phyloP scores from a whole-genome alignment of 495 filamentous ascomycete species.

The Sordaria brevicollis region DNA sequence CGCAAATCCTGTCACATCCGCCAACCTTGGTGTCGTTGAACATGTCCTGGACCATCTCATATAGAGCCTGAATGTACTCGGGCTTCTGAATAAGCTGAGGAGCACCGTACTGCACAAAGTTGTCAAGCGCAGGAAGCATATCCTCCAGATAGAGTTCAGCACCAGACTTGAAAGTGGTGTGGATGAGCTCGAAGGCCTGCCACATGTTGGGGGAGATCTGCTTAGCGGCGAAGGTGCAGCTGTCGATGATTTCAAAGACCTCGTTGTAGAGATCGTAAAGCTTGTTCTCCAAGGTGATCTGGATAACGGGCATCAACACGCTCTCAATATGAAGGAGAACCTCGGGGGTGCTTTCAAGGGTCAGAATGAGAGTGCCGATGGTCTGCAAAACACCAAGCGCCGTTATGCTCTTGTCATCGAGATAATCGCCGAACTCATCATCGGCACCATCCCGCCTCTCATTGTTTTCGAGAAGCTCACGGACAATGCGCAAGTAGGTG shows the following conservation, averaged over 20 bases:
- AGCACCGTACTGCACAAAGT: constrained; percentile 87
- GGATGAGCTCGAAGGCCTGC: constrained; percentile 93
- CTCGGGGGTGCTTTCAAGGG: constrained; percentile 90
- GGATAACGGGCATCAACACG: constrained; percentile 92
- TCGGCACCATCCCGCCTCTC: constrained; percentile 63
- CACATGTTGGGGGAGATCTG: constrained; percentile 94
- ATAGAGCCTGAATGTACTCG: constrained; percentile 76
- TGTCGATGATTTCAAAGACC: constrained; percentile 97
- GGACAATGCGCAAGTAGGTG: constrained; percentile 88
- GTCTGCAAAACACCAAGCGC: constrained; percentile 94
- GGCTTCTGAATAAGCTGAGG: constrained; percentile 69
- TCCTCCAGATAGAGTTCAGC: constrained; percentile 97
- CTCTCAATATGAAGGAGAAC: constrained; percentile 89
- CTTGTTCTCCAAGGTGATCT: constrained; percentile 93
- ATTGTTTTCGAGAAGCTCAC: constrained; percentile 81
- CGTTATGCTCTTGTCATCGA: constrained; percentile 98
- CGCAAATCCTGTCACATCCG: constrained; percentile 87
- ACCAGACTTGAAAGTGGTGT: constrained; percentile 91
- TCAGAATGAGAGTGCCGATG: constrained; percentile 93
- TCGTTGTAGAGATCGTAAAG: constrained; percentile 96
- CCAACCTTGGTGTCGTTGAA: constrained; percentile 73
- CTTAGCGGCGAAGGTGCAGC: constrained; percentile 98
- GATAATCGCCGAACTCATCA: constrained; percentile 72
- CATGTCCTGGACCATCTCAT: constrained; percentile 68
- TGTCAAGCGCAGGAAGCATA: constrained; percentile 95